A percentile compares a stretch with the other conserved stretches of the same genome.
phyloP scores from a whole-genome alignment of 2,329 filamentous ascomycete genomes.

The Zymoseptoria brevis region DNA sequence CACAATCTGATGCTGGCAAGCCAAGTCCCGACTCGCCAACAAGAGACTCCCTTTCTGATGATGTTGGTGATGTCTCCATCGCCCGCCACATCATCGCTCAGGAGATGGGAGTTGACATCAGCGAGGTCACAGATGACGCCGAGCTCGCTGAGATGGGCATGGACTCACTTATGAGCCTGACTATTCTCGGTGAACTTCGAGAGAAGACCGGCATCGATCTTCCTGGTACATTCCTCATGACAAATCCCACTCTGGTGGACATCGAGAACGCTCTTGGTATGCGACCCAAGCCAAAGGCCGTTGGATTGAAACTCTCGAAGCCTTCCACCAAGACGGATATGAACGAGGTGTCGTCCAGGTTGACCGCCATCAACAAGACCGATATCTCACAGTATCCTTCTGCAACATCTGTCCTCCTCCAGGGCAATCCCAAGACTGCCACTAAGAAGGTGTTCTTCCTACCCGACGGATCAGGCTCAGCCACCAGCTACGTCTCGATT shows the following conservation, averaged over 20 bases:
- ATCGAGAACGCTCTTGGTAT: conserved; percentile 58
- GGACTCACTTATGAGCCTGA: conserved; percentile 48
- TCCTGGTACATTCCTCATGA: conserved; percentile 49
- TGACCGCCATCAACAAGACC: conserved; percentile 29
- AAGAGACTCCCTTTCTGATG: conserved; percentile 27
- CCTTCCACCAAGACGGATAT: conserved; percentile 30
- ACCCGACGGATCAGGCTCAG: conserved; percentile 49
- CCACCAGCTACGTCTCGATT: conserved; percentile 60
- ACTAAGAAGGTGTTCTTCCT: conserved; percentile 48
- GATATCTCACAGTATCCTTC: conserved; percentile 40
- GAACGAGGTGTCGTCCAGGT: conserved; percentile 42
- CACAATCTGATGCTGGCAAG: conserved; percentile 36
- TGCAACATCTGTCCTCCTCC: conserved; percentile 49
- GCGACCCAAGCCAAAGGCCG: conserved; percentile 33
- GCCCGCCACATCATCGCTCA: conserved; percentile 44
- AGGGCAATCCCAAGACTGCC: conserved; percentile 50
- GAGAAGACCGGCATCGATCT: conserved; percentile 45
- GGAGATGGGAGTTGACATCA: conserved; percentile 59
- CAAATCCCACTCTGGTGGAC: conserved; percentile 56
- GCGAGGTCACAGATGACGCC: conserved; percentile 46
- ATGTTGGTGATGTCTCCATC: conserved; percentile 36
- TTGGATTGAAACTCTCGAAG: conserved; percentile 23
- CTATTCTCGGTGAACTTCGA: conserved; percentile 43
- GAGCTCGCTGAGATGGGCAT: conserved; percentile 54
- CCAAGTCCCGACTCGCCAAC: conserved; percentile 28